Base-by-base conservation (phyloP, 176 grass and related monocot genomes). In the Lolium perenne region DNA sequence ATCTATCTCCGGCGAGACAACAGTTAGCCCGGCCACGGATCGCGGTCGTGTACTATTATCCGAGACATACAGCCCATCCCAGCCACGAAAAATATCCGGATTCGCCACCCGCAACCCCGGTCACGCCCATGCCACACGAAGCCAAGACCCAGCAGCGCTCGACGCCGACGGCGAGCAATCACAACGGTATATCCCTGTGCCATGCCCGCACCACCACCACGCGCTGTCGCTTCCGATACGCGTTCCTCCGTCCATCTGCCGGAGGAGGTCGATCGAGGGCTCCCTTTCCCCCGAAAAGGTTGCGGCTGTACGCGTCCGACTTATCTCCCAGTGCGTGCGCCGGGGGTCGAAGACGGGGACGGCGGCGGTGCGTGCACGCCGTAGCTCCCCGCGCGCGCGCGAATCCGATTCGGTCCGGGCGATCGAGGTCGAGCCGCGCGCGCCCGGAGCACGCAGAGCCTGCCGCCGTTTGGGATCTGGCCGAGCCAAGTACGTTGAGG, bases 41-140 rank as follows among this genome's bases (percentile, higher is more conserved):
- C 41, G 14, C 11, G 69, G 69, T 22, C 18, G 68, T 71, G 66
- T n/a, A 14, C 49, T 51, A 10, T 77, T 77, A 40, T 77, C 76
- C 76, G 57, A 17, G 14, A 49, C 32, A 4, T 20, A 3, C 9
- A 8, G 15, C 51, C 68, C 71, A 21, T 51, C 45, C 40, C 55
- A 40, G 79, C 84, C 84, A 86, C 56, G 5, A 56, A 79, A 86
- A 83, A 8, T 74, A 80, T 74, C 64, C 84, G 60, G 79, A 89
- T 85, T 81, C 69, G 45, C 68, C 38, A 47, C 72, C 58, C 7
- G 22, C 82, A 10, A 35, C 11, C 7, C 73, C 50, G 9, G 8
- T 46, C 80, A 41, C 51, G 13, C 54, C 54, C 10, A 68, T 78
- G 40, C 51, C 50, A 5, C 61, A n/a, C 15, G 50, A 13, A 73